Evolutionary conservation across 208 protist species (phyloP), one percentile per base, ranked within the genome.

Genomic region (Strigomonas culicis): DNA sequence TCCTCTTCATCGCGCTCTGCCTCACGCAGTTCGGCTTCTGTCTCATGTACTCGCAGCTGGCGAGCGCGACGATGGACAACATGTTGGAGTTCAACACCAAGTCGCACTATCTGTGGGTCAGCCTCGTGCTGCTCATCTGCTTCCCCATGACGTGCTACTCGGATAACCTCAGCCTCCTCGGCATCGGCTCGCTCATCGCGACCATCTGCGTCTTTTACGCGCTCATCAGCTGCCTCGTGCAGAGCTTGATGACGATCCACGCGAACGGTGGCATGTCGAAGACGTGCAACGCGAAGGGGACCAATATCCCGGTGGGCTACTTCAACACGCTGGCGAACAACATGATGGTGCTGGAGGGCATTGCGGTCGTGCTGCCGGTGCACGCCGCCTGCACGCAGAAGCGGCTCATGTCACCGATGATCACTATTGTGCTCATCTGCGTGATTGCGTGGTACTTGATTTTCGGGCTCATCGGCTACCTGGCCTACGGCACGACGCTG

Each of bases 1-100:
- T 90, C 30, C 70, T 89, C 43, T 72, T 82, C 50, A 60, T 82
- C 59, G 80, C 85, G 47, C 72, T 94, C 59, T 70, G 76, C 41
- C 69, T 95, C 46, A 90, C 88, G 52, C 88, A 95, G 69, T 90
- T 91, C 31, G 88, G 86, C 36, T 93, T 93, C 67, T 95, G 89
- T 66, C 74, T 92, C 46, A 86, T 91, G 72, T 95, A 88, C 72
- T 81, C 75, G 27, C 83, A 92, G 72, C 79, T 87, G 43, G 64
- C 82, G 22, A 74, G 51, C 32, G 74, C 74, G 1, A 85, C 86
- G 10, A 78, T 95, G 76, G 58, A 59, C 22, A 66, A 77, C 17
- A 58, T 93, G 21, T 66, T 69, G 31, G 30, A 22, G 32, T 76
- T 78, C 50, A 55, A 75, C 31, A 52, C 69, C 25, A 79, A 84